Base-by-base conservation (phyloP, 2,329 filamentous ascomycete genomes). In the Epichloe scottii region DNA sequence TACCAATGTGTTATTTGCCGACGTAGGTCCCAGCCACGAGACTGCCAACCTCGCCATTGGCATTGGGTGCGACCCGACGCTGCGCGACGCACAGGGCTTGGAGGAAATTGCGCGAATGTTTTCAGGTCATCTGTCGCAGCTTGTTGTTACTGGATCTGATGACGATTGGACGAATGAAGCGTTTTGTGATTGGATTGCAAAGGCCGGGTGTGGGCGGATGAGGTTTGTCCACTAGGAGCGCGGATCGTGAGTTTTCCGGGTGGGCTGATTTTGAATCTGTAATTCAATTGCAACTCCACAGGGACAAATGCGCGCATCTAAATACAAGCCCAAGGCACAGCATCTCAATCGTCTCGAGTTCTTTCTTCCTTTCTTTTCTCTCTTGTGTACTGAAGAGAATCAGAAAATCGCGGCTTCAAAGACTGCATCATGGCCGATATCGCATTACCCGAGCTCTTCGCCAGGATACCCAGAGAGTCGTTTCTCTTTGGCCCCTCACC, bases 401-500 rank as follows among this genome's bases (percentile, higher is more conserved):
- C 2, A 30, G 7, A 30, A 10, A 3, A 3, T 3, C 26, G 26
- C 49, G 90, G 96, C 60, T 85, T 96, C 69, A 95, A 95, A 68
- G 76, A 81, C 23, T 95, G 84, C 33, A 44, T 12, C 48, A 49
- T 49, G 48, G 48, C 48, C 33, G 30, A 33, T 0, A 2, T 50
- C 41, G 46, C 19, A 21, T 75, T 84, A 40, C 80, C 81, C 7
- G 71, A 78, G 50, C 76, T 78, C 19, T 84, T 85, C 59, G 75
- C 77, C 50, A 73, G 74, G 60, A 85, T 87, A 59, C 79, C 81
- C 12, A 74, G 78, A 53, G 68, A 78, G 57, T 64, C 70, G 10
- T 76, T 87, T 58, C 77, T 84, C 54, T 83, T 86, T 50, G 81
- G 80, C 1, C 78, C 82, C 15, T 85, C 83, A 0, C 83, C 82